A percentile compares a stretch with the other conserved stretches of the same genome.
Conservation (phyloP, 2,329 filamentous ascomycete species). For the Furcasterigmium furcatum region DNA sequence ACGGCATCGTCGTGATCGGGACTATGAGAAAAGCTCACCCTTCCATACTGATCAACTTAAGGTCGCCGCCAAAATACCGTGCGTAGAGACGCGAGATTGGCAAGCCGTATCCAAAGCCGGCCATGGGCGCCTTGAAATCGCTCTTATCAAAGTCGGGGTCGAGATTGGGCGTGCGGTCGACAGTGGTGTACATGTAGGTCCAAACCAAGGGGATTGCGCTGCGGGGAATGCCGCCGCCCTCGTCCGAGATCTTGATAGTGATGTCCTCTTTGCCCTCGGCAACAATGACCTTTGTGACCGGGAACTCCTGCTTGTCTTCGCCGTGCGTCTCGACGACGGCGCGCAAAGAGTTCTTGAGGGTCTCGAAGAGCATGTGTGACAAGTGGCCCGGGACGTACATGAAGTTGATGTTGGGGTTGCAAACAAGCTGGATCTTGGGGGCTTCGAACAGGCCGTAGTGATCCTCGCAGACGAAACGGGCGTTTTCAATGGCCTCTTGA, state of each 20-base stretch:
- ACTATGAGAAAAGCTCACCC: slow-evolving; percentile 59
- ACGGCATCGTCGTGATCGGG: background rate
- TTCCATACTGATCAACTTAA: slow-evolving; percentile 99
- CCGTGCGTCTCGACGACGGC: slow-evolving; percentile 96
- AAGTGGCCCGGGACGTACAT: slow-evolving; percentile 99
- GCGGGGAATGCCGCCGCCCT: slow-evolving; percentile 91
- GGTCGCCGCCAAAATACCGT: slow-evolving; percentile 92
- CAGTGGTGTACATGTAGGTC: slow-evolving; percentile 99
- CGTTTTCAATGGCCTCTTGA: slow-evolving; percentile 96
- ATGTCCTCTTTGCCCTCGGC: slow-evolving; percentile 98
- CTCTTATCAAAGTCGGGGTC: slow-evolving; percentile 98
- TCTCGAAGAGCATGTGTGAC: slow-evolving; percentile 99
- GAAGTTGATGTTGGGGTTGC: slow-evolving; percentile 90
- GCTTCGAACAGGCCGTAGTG: slow-evolving; percentile 97
- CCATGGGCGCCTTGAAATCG: slow-evolving; percentile 99
- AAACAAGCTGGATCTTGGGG: slow-evolving; percentile 93
- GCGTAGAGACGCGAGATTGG: slow-evolving; percentile 94
- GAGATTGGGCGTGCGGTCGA: slow-evolving; percentile 89
- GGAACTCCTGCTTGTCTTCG: slow-evolving; percentile 92
- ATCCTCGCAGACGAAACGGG: slow-evolving; percentile 97
- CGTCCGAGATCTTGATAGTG: slow-evolving; percentile 96
- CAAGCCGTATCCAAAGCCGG: slow-evolving; percentile 95
- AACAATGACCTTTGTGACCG: slow-evolving; percentile 94
- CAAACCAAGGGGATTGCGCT: slow-evolving; percentile 96
- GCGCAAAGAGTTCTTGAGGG: slow-evolving; percentile 94